phyloP scores from a whole-genome alignment of 768 basidiomycete species.

The Wakefieldia striispora region DNA sequence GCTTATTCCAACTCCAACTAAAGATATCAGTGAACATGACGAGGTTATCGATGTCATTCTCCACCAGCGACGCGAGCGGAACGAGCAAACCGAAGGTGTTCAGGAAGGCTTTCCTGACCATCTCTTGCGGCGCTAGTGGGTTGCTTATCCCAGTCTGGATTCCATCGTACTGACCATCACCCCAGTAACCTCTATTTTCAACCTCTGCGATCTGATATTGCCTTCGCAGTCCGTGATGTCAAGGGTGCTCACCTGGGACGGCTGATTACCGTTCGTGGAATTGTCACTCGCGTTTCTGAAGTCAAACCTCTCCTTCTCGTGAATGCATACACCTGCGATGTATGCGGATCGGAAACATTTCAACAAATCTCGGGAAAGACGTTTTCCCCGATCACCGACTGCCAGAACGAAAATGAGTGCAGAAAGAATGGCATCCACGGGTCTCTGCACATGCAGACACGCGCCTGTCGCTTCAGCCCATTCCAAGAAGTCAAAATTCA shows the following conservation, averaged over 20 bases:
- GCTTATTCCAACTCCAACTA: conserved; percentile 84
- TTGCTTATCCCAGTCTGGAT: conserved; percentile 16
- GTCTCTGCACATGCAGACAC: conserved; percentile 95
- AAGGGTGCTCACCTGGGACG: conserved; percentile 84
- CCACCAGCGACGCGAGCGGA: conserved; percentile 88
- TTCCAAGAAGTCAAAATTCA: conserved; percentile 99
- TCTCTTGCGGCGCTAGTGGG: conserved; percentile 92
- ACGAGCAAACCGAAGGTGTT: conserved; percentile 72
- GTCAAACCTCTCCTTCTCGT: conserved; percentile 97
- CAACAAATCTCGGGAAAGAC: conserved; percentile 93
- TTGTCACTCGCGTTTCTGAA: conserved; percentile 97
- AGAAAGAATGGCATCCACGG: conserved; percentile 84
- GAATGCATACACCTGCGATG: conserved; percentile 97
- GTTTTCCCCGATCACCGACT: conserved; percentile 86
- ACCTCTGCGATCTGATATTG: conserved; percentile 70
- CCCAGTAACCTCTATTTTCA: conserved; percentile 91
- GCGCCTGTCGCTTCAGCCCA: conserved; percentile 94
- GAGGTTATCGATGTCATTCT: conserved; percentile 98
- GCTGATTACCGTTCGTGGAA: conserved; percentile 94
- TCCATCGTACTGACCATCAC: conserved; percentile 12
- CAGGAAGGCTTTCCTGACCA: conserved; percentile 86
- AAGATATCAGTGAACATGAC: conserved; percentile 85
- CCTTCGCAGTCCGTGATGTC: conserved; percentile 90
- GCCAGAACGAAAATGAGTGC: conserved; percentile 84
- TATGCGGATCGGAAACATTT: conserved; percentile 97